Base-by-base conservation (phyloP, 306 rosid species). In the Corylus avellana region DNA sequence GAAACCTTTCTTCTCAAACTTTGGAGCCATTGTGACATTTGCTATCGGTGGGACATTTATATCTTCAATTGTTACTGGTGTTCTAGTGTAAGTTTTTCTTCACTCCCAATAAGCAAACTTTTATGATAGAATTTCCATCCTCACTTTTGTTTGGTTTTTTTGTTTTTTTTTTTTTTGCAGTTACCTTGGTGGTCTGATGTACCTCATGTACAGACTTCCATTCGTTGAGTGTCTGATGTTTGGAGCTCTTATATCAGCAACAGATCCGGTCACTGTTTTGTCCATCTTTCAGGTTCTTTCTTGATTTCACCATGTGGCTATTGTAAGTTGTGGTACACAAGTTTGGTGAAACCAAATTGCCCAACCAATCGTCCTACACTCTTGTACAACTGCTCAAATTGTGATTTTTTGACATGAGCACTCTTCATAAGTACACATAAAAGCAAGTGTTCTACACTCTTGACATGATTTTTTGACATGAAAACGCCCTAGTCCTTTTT, bases 181-280 rank as follows among this genome's bases (percentile, higher is more conserved):
- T 48, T 95, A 95, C 89, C 97, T 95, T 76, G 99, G 99, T 76
- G 99, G 98, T 78, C 83, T 95, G 80, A 61, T 78, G 62, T 93
- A 70, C 87, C 92, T 95, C 84, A 95, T 93, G 94, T 95, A 91
- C 84, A 89, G 79, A 84, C 96, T 95, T 74, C 99, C 99, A 18
- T 91, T 95, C n/a, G 98, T 93, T 50, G 99, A 95, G 84, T 93
- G 99, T 87, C 87, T 95, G 79, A 95, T 95, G 99, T 95, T 95
- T 77, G 99, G 99, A 67, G 91, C 99, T 82, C 98, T 95, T 80
- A 95, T 95, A 87, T 95, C 98, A 39, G 99, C 99, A 53, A 95
- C 99, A 0, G 99, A 95, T 85, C 98, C 99, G 8, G 99, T 95
- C 78, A 95, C 99, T 42, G 99, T 95, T 61, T 81, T 95, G 80